phyloP scores from a whole-genome alignment of 108 stramenopile genomes.

The Conticribra guillardii region DNA sequence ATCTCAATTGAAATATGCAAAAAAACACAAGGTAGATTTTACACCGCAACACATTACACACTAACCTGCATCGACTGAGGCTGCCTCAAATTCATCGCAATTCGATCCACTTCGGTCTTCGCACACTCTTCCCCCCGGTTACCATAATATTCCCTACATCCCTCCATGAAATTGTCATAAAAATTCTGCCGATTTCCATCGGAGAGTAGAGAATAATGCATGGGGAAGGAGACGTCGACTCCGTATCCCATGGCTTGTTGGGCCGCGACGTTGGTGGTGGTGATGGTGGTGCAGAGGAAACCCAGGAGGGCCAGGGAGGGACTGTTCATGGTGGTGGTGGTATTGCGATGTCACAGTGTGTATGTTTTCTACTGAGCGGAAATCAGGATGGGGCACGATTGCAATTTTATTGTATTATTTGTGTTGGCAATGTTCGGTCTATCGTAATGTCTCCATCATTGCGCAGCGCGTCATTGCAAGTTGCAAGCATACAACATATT shows the following conservation, averaged over 20 bases:
- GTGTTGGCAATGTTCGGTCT: no score
- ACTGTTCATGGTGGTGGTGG: not conserved
- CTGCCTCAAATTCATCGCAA: conserved; percentile 46
- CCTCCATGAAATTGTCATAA: conserved; percentile 54
- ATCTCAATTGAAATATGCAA: not conserved
- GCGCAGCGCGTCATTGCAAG: no score
- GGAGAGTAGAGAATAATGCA: conserved; percentile 40
- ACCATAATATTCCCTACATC: conserved; percentile 42
- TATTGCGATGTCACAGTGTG: no score
- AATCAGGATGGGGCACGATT: no score
- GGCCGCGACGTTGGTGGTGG: not conserved
- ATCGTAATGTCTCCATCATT: no score
- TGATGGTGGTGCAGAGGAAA: not conserved
- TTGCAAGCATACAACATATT: no score
- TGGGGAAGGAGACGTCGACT: conserved; percentile 70
- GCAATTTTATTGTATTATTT: no score
- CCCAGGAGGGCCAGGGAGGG: not conserved
- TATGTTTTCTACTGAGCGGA: no score
- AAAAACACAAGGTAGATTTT: not conserved
- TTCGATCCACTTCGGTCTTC: conserved; percentile 55
- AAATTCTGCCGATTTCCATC: conserved; percentile 50
- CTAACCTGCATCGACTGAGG: conserved; percentile 28
- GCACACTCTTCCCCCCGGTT: conserved; percentile 15
- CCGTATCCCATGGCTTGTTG: conserved; percentile 43
- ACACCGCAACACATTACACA: not conserved